A percentile compares a stretch with the other conserved stretches of the same genome.
Evolutionary conservation across 345 rosid genomes (phyloP).

Genomic region (Conringia planisiliqua): DNA sequence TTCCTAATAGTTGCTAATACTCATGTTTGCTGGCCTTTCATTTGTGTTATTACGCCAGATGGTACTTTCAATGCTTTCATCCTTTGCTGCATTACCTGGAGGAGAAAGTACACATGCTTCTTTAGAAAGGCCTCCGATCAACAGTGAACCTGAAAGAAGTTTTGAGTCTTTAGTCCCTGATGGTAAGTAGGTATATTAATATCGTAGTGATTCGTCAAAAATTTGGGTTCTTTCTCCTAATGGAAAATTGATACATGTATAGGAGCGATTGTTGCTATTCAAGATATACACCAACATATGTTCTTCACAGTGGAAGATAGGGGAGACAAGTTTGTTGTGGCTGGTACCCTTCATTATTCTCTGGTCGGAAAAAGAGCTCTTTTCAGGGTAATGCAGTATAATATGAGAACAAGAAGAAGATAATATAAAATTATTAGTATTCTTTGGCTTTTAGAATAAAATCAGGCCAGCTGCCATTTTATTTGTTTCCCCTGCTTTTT

Average conservation of each 20-base stretch:
- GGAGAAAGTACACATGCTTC: constrained; percentile 38
- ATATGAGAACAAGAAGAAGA: neutral
- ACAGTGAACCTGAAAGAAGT: constrained; percentile 39
- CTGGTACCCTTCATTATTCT: constrained; percentile 82
- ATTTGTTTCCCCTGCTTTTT: neutral
- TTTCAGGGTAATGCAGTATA: constrained; percentile 56
- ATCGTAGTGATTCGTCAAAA: constrained; percentile 6
- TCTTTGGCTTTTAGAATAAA: neutral
- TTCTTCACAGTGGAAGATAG: constrained; percentile 71
- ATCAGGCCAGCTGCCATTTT: constrained; percentile 1
- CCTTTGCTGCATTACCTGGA: constrained; percentile 44
- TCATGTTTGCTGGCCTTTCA: constrained; percentile 28
- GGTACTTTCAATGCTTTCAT: constrained; percentile 58
- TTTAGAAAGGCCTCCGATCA: constrained; percentile 34
- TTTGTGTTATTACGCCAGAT: constrained; percentile 46
- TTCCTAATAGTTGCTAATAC: constrained; percentile 17
- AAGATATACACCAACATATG: constrained; percentile 82
- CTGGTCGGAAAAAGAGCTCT: constrained; percentile 81
- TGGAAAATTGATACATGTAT: constrained; percentile 19
- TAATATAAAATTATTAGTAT: neutral
- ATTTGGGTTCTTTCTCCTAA: constrained; percentile 23
- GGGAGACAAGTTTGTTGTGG: constrained; percentile 47
- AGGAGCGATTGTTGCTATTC: constrained; percentile 88
- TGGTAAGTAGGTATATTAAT: constrained; percentile 47
- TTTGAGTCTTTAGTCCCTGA: constrained; percentile 63